Base-by-base conservation (phyloP, 495 filamentous ascomycete species). In the Aspergillus sparsus region DNA sequence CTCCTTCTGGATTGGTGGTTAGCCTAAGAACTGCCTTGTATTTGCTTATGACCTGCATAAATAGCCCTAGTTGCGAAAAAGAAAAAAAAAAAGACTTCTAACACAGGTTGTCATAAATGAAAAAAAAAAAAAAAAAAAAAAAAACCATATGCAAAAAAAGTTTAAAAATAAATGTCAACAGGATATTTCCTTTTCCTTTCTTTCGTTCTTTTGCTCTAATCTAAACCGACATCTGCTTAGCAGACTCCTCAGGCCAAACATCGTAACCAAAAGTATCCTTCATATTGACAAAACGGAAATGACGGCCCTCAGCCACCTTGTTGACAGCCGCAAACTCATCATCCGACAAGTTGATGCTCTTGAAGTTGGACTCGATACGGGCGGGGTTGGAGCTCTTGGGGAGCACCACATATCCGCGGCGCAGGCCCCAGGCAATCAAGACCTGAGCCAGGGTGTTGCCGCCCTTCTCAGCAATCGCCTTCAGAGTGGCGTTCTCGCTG, bases 221-320 rank as follows among this genome's bases (percentile, higher is more conserved):
- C 64, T 69, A 77, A 53, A 70, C 71, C 54, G 74, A 78, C 42
- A 75, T 47, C 51, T 75, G 64, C 67, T 69, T 70, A 37, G 71
- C 74, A 37, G 74, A 72, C 75, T 80, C 77, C 67, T 79, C 71
- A 31, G 76, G 75, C 77, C 77, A 80, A 33, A 78, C 72, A 47
- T 79, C 72, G 62, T 82, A 85, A 12, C 80, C 84, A 66, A 85
- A 84, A 53, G 80, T 83, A 55, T 91, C 86, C 77, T 89, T 91
- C 88, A 91, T 91, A 73, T 92, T 90, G 42, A 92, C 87, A 68
- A 92, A 91, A 56, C 89, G 82, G 57, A 77, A 80, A 66, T 87
- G 82, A 53, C 87, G 81, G 39, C 80, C 78, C 66, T 83, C 75
- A 6, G 84, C 83, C 13, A 88, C 84, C 57, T 72, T 71, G 66